These are phyloP conservation scores for Hemisphaericaspora xylanilytica DNA, from an alignment of 1,139 yeast genomes.

Conservation along the genomic window DNA sequence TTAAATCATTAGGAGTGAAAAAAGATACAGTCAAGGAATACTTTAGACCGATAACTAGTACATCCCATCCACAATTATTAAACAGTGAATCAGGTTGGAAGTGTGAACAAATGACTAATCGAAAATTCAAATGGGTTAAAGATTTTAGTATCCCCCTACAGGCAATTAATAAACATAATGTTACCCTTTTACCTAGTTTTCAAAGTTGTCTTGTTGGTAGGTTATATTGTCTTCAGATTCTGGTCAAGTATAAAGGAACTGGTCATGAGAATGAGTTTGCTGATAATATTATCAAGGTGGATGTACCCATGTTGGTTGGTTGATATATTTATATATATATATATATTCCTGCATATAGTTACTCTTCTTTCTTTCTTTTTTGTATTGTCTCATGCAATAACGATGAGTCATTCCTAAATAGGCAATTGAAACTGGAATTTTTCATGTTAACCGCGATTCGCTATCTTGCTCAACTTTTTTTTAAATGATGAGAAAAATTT, in stretches of 20 bases:
- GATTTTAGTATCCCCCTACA: conserved; percentile 30
- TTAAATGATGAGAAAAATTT: conserved; percentile 4
- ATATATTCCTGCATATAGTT: neutral
- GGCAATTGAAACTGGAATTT: conserved; percentile 28
- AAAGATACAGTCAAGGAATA: conserved; percentile 42
- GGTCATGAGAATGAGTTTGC: conserved; percentile 36
- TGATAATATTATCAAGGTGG: conserved; percentile 35
- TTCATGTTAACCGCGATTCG: conserved; percentile 40
- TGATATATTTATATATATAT: too few relatives aligned
- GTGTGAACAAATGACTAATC: conserved; percentile 19
- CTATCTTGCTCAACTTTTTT: conserved; percentile 26
- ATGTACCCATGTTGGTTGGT: conserved; percentile 45
- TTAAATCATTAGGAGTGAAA: conserved; percentile 39
- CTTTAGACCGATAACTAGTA: conserved; percentile 27
- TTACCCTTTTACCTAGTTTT: conserved; percentile 42
- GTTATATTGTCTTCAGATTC: conserved; percentile 40
- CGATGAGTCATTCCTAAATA: conserved; percentile 27
- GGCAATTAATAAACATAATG: conserved; percentile 36
- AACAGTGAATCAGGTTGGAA: conserved; percentile 30
- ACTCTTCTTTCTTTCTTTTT: too few relatives aligned
- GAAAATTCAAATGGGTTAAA: conserved; percentile 29
- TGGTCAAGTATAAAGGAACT: conserved; percentile 40
- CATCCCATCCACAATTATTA: conserved; percentile 22
- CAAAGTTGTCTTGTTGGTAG: conserved; percentile 47
- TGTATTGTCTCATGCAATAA: neutral